Percentiles rank a stretch among this genome's conserved stretches.
phyloP scores from a whole-genome alignment of 2,329 filamentous ascomycete genomes.

The Fusarium ramigenum region DNA sequence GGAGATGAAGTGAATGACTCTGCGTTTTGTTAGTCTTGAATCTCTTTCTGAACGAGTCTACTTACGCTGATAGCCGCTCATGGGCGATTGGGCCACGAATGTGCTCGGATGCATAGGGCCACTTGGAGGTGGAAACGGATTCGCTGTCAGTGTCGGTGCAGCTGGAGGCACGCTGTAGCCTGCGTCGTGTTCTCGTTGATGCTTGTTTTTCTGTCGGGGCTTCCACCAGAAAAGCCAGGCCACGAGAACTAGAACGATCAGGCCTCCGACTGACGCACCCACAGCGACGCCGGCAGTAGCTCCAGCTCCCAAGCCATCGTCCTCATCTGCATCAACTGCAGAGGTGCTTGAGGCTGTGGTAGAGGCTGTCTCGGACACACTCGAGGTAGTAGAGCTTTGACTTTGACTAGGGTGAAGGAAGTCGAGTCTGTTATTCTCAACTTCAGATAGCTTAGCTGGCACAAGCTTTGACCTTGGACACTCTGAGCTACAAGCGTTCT shows the following conservation, averaged over 20 bases:
- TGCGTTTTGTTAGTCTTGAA: conserved; percentile 14
- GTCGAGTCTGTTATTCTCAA: conserved; percentile 16
- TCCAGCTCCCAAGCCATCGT: conserved; percentile 28
- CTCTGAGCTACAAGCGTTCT: conserved; percentile 33
- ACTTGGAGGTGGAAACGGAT: conserved; percentile 17
- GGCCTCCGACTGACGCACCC: conserved; percentile 20
- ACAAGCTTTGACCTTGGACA: conserved; percentile 27
- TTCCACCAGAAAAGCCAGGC: conserved; percentile 39
- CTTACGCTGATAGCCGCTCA: conserved; percentile 40
- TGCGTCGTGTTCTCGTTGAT: neutral
- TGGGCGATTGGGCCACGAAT: conserved; percentile 27
- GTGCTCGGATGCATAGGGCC: neutral
- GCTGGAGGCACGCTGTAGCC: conserved; percentile 2
- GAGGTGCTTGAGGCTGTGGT: conserved; percentile 13
- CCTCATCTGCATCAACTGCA: neutral
- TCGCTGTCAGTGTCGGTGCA: conserved; percentile 9
- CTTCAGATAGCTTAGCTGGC: conserved; percentile 21
- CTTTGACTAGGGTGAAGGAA: conserved; percentile 26
- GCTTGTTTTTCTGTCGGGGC: conserved; percentile 33
- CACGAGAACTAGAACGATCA: conserved; percentile 25
- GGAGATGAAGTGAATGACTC: conserved; percentile 31
- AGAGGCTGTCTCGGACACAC: conserved; percentile 4
- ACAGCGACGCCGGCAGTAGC: conserved; percentile 37
- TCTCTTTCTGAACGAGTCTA: neutral
- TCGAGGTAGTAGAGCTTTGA: neutral